Conservation (phyloP, 208 protist genomes). For the Porcisia hertigi region DNA sequence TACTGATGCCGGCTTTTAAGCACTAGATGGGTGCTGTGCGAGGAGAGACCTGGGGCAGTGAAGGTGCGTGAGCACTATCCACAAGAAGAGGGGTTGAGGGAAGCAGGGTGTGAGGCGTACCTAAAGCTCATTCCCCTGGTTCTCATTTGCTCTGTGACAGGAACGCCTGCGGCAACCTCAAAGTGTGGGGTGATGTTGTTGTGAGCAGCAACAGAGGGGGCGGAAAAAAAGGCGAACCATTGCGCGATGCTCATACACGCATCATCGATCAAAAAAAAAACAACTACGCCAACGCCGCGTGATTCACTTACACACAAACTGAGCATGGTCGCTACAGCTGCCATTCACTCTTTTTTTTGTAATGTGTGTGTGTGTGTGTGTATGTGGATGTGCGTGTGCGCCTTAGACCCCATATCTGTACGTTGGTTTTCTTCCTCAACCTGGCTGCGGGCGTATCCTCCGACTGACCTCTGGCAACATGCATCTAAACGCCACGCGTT, state of each 20-base stretch:
- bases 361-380: background rate
- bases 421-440: background rate
- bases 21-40: background rate
- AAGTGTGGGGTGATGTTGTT: too few species aligned
- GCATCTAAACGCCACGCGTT: background rate
- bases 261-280: too few species aligned
- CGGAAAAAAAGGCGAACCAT: too few species aligned
- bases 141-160: too few species aligned
- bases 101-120: too few species aligned
- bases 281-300: too few species aligned
- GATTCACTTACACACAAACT: background rate
- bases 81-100: too few species aligned
- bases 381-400: background rate
- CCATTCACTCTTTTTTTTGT: background rate
- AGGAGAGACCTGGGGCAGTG: background rate
- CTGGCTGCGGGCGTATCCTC: background rate
- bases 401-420: background rate
- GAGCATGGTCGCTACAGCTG: background rate
- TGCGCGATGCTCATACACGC: too few species aligned
- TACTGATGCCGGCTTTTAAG: background rate
- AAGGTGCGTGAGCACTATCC: background rate
- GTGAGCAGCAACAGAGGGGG: too few species aligned
- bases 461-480: too few species aligned
- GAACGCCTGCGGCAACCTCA: too few species aligned
- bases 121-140: too few species aligned